Conservation (phyloP, 345 rosid genomes). For the Psidium friedrichsthalianum region DNA sequence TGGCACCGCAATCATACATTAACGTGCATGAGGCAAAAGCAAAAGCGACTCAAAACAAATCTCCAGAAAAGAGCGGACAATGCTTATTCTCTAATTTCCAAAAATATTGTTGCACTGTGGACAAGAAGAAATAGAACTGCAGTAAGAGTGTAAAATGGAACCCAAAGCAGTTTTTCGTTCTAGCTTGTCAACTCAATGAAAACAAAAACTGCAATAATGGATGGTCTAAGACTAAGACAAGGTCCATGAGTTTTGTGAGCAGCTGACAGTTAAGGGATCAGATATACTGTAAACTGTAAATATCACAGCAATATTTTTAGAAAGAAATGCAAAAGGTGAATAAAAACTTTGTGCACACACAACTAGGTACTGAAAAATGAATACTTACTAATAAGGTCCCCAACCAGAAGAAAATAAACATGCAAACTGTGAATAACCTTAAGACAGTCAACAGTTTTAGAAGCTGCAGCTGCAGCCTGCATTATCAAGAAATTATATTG, state of each 20-base stretch:
- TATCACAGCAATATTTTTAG: not conserved
- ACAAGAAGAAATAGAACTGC: not conserved
- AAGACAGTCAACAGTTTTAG: slow-evolving; percentile 88
- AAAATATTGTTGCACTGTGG: not conserved
- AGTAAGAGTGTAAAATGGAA: not conserved
- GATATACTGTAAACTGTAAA: not conserved
- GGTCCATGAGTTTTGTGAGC: not conserved
- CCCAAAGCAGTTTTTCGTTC: not conserved
- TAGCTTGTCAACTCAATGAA: not conserved
- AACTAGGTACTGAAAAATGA: not conserved
- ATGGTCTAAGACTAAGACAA: not conserved
- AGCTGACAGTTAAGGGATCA: not conserved
- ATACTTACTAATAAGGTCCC: slow-evolving; percentile 72
- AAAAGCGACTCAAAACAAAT: not conserved
- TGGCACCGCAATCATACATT: not conserved
- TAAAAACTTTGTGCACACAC: not conserved
- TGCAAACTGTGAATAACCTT: slow-evolving; percentile 90
- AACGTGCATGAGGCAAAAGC: not conserved
- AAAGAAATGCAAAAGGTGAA: not conserved
- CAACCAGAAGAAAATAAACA: slow-evolving; percentile 79
- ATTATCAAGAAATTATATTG: not conserved
- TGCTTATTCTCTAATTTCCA: not conserved
- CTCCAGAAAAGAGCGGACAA: not conserved
- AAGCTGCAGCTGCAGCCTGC: slow-evolving; percentile 39
- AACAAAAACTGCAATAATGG: not conserved